phyloP scores from a whole-genome alignment of 2,329 filamentous ascomycete genomes.

The Aspergillus fischeri region DNA sequence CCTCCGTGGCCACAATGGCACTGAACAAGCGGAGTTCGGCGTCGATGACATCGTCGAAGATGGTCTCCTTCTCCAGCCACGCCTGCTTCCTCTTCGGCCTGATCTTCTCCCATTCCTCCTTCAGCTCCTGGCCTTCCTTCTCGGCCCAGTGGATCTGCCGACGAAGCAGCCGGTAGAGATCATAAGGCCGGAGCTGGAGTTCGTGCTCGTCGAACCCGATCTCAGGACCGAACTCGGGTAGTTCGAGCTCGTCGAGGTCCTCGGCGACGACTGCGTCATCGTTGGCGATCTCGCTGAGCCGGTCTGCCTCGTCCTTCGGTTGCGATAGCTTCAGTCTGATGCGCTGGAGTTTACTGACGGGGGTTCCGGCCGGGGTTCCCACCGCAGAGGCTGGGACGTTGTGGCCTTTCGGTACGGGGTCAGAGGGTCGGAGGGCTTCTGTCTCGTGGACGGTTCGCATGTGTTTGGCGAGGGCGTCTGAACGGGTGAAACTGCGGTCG shows the following conservation, averaged over 20 bases:
- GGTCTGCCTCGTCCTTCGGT: slow-evolving; percentile 27
- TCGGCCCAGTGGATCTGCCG: slow-evolving; percentile 48
- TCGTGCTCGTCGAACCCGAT: slow-evolving; percentile 44
- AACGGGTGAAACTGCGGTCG: slow-evolving; percentile 92
- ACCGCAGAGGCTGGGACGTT: slow-evolving; percentile 23
- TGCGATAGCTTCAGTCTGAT: slow-evolving; percentile 41
- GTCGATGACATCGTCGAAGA: slow-evolving; percentile 42
- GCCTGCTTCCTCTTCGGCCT: slow-evolving; percentile 34
- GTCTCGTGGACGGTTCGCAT: slow-evolving; percentile 99
- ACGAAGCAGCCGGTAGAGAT: slow-evolving; percentile 44
- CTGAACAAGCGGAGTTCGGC: slow-evolving; percentile 38
- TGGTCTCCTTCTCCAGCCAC: slow-evolving; percentile 41
- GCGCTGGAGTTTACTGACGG: slow-evolving; percentile 34
- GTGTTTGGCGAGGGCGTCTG: slow-evolving; percentile 93
- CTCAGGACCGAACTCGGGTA: slow-evolving; percentile 38
- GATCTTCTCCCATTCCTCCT: slow-evolving; percentile 37
- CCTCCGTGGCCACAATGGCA: slow-evolving; percentile 19
- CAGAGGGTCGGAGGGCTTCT: slow-evolving; percentile 74
- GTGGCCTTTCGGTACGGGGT: slow-evolving; percentile 40
- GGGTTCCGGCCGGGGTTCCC: slow-evolving; percentile 25
- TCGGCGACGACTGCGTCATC: slow-evolving; percentile 27
- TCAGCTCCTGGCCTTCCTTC: slow-evolving; percentile 38
- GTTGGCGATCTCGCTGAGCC: slow-evolving; percentile 25
- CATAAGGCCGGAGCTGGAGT: slow-evolving; percentile 36
- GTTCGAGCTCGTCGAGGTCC: slow-evolving; percentile 32